Percentiles rank a stretch among this genome's conserved stretches.
Conservation (phyloP, 2,329 filamentous ascomycete genomes). For the Pseudogymnoascus sp. region DNA sequence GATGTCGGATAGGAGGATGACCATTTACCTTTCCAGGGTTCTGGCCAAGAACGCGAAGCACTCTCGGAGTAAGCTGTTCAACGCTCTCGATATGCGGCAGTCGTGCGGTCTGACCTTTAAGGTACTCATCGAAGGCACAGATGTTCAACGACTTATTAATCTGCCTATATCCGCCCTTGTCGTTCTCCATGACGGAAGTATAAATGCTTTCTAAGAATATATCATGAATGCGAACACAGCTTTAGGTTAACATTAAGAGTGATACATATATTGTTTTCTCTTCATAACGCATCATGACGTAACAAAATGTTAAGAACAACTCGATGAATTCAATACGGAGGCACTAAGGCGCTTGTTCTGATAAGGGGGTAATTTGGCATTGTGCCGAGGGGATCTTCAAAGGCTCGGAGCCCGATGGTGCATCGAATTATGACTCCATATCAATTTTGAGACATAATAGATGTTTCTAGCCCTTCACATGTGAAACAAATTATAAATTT, state of each 20-base stretch:
- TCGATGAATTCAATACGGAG: neutral
- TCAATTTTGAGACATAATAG: neutral
- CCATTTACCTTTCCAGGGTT: slow-evolving; percentile 72
- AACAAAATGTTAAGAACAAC: neutral
- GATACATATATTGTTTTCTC: neutral
- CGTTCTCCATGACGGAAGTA: neutral
- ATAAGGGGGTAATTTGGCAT: neutral
- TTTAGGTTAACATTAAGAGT: neutral
- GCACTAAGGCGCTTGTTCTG: neutral
- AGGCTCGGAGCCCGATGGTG: neutral
- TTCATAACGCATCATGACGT: neutral
- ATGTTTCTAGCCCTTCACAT: neutral
- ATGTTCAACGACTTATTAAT: neutral
- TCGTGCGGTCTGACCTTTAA: slow-evolving; percentile 46
- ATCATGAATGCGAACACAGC: neutral
- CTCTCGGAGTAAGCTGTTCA: slow-evolving; percentile 66
- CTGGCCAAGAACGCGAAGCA: slow-evolving; percentile 77
- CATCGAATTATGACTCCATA: neutral
- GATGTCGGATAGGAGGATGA: neutral
- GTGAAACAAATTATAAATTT: neutral
- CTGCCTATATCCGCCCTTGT: neutral
- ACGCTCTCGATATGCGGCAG: slow-evolving; percentile 61
- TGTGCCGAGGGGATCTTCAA: neutral
- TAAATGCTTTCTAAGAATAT: neutral
- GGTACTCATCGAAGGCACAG: slow-evolving; percentile 11